Evolutionary conservation across 768 basidiomycete genomes (phyloP), one percentile per base, ranked within the genome.

Genomic region (Leucocoprinus leucothites): DNA sequence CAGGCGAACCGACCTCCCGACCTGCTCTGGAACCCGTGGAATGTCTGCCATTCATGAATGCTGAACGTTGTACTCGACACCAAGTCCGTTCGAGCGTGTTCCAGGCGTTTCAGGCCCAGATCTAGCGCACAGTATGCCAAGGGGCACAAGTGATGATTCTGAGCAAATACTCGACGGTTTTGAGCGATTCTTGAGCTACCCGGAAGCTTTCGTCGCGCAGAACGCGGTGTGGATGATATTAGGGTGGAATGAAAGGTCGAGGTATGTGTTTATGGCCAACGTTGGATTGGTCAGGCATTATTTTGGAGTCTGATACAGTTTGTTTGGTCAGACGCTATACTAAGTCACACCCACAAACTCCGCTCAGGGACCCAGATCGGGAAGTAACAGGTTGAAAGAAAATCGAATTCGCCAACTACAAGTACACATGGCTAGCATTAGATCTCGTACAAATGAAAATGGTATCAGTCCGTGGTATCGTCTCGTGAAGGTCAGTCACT

Each of bases 131-230:
- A 11, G n/a, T 40, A 26, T 24, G 13, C 11, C 40, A 18, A 13
- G 34, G 19, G 25, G 13, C 9, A 34, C 22, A 11, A 47, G n/a
- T 71, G 85, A 86, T 42, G 13, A 14, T 25, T 86, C 86, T 89
- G 78, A 59, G 48, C 70, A 72, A 78, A 84, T 90, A 74, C 78
- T 66, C 68, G 69, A 85, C 78, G 77, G 82, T 86, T 86, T 71
- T 68, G 59, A 58, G 69, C 73, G 75, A 68, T 87, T 82, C 71
- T 82, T 87, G 77, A 77, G 82, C 74, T 57, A 58, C 48, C 51
- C 21, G 57, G 54, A 57, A 67, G 66, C 64, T 55, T 60, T 45
- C 21, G 40, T 40, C 46, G 28, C 31, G 53, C 38, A 57, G 54
- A 64, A 46, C 56, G 51, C 48, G 57, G 61, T 60, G 48, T 25